Evolutionary conservation across 2,329 filamentous ascomycete genomes (phyloP).

Genomic region (Thelonectria rubi): DNA sequence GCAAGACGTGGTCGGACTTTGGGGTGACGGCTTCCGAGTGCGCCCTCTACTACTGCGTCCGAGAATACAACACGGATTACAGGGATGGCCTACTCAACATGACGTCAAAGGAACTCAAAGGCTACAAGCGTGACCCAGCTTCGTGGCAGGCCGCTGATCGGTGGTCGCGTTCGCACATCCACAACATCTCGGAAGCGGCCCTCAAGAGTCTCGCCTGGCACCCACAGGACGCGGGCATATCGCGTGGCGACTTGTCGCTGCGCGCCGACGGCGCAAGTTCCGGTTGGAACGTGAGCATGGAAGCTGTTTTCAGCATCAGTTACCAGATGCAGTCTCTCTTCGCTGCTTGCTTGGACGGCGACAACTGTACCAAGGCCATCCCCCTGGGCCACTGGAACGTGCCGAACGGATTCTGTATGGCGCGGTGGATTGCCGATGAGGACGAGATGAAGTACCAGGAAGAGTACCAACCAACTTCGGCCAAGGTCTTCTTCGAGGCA

Average conservation of each 20-base stretch:
- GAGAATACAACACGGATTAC: slow-evolving; percentile 10
- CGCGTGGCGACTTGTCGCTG: slow-evolving; percentile 10
- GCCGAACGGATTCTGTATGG: slow-evolving; percentile 26
- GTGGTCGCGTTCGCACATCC: too few species aligned
- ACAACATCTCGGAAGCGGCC: slow-evolving; percentile 9
- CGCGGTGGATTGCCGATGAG: neutral
- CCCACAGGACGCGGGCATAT: slow-evolving; percentile 13
- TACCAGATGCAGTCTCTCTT: slow-evolving; percentile 28
- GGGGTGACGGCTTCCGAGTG: slow-evolving; percentile 22
- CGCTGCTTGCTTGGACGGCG: slow-evolving; percentile 14
- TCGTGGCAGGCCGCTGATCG: slow-evolving; percentile 15
- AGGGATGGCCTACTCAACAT: slow-evolving; percentile 11
- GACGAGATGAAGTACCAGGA: neutral
- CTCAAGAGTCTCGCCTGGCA: slow-evolving; percentile 18
- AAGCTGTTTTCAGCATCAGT: slow-evolving; percentile 27
- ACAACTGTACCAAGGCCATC: slow-evolving; percentile 21
- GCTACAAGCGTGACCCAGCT: slow-evolving; percentile 6
- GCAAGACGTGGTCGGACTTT: slow-evolving; percentile 21
- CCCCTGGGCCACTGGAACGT: slow-evolving; percentile 19
- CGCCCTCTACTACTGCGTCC: slow-evolving; percentile 30
- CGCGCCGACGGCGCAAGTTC: neutral
- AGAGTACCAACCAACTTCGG: slow-evolving; percentile 16
- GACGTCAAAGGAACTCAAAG: slow-evolving; percentile 8
- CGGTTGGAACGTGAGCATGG: slow-evolving; percentile 21
- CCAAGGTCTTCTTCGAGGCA: slow-evolving; percentile 21